Evolutionary conservation across 192 early-diverging fungal species (phyloP).

Genomic region (Spizellomyces punctatus): DNA sequence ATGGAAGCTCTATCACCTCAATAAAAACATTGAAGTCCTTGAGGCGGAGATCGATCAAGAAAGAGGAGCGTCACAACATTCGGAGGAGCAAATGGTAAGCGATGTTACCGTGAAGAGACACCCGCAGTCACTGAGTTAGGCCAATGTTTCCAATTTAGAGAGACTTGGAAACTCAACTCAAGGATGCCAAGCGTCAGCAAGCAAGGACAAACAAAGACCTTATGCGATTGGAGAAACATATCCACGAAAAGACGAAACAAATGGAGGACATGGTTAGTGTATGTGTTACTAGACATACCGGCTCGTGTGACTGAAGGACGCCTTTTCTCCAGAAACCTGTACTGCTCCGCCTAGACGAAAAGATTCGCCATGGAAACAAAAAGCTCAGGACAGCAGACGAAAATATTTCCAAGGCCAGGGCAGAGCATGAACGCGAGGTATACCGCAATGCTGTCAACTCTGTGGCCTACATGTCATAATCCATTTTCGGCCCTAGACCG

Average conservation of each 20-base stretch:
- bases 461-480: not conserved
- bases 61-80: constrained; percentile 40
- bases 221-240: constrained; percentile 70
- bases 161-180: constrained; percentile 45
- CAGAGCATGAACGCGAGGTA: constrained; percentile 60
- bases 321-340: constrained; percentile 54
- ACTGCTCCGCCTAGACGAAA: constrained; percentile 69
- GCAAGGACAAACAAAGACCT: constrained; percentile 74
- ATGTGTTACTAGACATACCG: not conserved
- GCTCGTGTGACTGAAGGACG: too few species aligned
- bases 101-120: constrained; percentile 20
- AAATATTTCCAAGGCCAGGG: constrained; percentile 53
- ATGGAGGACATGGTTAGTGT: constrained; percentile 60
- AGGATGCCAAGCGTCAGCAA: constrained; percentile 71
- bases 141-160: constrained; percentile 19
- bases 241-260: constrained; percentile 72
- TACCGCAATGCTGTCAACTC: too few species aligned
- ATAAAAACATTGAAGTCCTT: constrained; percentile 63
- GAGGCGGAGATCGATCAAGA: constrained; percentile 62
- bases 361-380: constrained; percentile 67
- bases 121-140: constrained; percentile 19
- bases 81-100: constrained; percentile 36
- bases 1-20: constrained; percentile 92
- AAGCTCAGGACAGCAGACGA: constrained; percentile 67
- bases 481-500: constrained; percentile 6